These are phyloP conservation scores for Eutypella sp. DNA, from an alignment of 2,329 filamentous ascomycete species.

Conservation along the genomic window DNA sequence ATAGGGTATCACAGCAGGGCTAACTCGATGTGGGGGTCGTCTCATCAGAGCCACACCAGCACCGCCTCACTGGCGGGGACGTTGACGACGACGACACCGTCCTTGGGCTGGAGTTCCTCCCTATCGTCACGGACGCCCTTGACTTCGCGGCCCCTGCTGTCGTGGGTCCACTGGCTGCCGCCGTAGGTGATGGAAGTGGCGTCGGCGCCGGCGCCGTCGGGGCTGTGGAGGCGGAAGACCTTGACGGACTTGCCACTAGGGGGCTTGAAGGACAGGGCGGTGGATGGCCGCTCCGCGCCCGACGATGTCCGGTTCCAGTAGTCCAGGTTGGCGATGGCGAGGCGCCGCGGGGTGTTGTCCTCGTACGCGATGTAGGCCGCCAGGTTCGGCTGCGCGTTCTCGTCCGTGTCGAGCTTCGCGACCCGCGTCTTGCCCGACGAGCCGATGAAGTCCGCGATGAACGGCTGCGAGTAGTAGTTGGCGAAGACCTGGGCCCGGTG, in stretches of 20 bases:
- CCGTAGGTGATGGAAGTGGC: conserved; percentile 31
- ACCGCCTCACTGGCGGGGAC: conserved; percentile 27
- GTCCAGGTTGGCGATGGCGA: conserved; percentile 28
- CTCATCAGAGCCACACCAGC: conserved; percentile 17
- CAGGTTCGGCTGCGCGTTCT: conserved; percentile 18
- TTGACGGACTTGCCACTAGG: conserved; percentile 16
- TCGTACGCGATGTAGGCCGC: conserved; percentile 29
- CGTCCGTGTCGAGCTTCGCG: conserved; percentile 12
- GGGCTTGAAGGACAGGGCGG: conserved; percentile 18
- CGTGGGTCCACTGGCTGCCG: conserved; percentile 33
- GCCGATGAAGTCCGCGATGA: conserved; percentile 32
- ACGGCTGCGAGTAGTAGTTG: conserved; percentile 33
- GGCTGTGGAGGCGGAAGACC: conserved; percentile 28
- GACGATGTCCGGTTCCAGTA: conserved; percentile 32
- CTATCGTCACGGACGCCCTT: conserved; percentile 27
- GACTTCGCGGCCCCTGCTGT: conserved; percentile 28
- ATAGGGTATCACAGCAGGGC: not conserved
- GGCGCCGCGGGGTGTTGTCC: conserved; percentile 17
- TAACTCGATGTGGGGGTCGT: not conserved
- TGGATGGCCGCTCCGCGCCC: conserved; percentile 14
- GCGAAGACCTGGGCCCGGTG: conserved; percentile 27
- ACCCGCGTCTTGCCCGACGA: conserved; percentile 24
- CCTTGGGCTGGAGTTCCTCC: conserved; percentile 17
- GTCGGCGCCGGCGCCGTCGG: conserved; percentile 27
- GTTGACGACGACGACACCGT: conserved; percentile 19